These are phyloP conservation scores for Diplosphaera chodatii DNA, from an alignment of 139 green algal species.

Conservation along the genomic window DNA sequence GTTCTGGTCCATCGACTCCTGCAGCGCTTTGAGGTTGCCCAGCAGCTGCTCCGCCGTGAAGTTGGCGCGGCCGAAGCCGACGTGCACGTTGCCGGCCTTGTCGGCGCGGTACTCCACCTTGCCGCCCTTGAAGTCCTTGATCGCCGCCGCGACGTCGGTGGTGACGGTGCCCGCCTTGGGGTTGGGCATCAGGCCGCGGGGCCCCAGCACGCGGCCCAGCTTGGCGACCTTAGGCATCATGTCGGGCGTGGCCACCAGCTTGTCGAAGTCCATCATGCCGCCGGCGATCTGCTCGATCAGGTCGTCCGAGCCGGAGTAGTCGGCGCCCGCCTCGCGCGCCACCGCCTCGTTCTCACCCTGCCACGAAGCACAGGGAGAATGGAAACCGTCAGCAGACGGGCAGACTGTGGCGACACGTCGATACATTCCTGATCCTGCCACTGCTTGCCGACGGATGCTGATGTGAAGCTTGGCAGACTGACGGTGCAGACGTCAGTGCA, in stretches of 20 bases:
- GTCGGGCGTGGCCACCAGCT: conserved; percentile 96
- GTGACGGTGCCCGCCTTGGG: conserved; percentile 99
- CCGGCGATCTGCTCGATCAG: conserved; percentile 91
- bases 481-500: too few species aligned
- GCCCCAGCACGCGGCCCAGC: conserved; percentile 91
- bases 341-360: conserved; percentile 62
- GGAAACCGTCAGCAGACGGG: too few species aligned
- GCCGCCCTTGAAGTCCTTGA: conserved; percentile 97
- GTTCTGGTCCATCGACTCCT: conserved; percentile 92
- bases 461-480: too few species aligned
- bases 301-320: conserved; percentile 86
- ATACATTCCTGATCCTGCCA: too few species aligned
- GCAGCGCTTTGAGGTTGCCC: conserved; percentile 89
- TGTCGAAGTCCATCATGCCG: conserved; percentile 98
- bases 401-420: too few species aligned
- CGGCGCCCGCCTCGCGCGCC: conserved; percentile 86
- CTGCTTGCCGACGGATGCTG: too few species aligned
- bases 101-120: conserved; percentile 99
- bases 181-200: conserved; percentile 97
- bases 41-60: conserved; percentile 84
- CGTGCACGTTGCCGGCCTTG: conserved; percentile 96
- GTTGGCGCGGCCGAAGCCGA: conserved; percentile 85
- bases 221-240: conserved; percentile 99
- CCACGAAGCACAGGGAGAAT: too few species aligned
- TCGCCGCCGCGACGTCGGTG: conserved; percentile 82